Base-by-base conservation (phyloP, 73 alveolate genomes). In the Symbiodinium natans region DNA sequence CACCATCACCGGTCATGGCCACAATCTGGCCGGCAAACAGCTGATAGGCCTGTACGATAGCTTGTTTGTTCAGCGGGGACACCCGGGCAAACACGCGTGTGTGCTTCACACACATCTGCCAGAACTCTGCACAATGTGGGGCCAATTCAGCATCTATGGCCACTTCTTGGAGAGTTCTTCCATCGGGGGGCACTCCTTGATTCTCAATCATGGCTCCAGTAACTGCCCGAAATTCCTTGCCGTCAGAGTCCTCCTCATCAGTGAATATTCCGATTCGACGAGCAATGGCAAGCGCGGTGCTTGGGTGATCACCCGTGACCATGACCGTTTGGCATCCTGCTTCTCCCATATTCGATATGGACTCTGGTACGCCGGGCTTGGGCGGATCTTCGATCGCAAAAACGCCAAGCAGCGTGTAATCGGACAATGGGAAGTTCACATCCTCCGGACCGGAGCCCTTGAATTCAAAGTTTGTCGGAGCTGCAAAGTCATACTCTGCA, bases 1-100 rank as follows among this genome's bases (percentile, higher is more conserved):
- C 99, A n/a, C 99, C 99, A 46, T 99, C 99, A 29, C 99, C 99
- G 2, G 99, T 93, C 99, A 93, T 93, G 38, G 98, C 98, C 10
- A 74, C 88, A 9, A 90, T 74, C 15, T 90, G 89, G 41, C 98
- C 98, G 1, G 89, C 88, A 41, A 73, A 90, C 11, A 25, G 98
- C 80, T 74, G 98, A 41, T 90, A 90, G 9, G 98, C 98, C 38
- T 74, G 98, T 11, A 90, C 98, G n/a, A 90, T 90, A 6, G 88
- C 88, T 59, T 90, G 98, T 36, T 90, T 90, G 88, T 90, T 73
- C 88, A 90, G 36, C 40, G 98, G 98, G 19, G 98, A 90, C 88
- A 90, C 98, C n/a, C 98, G 80, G 2, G 98, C 98, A 90, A 90
- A 90, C 5, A 90, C 89, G 3, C 89, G 88, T 4, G 98, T 48